These are phyloP conservation scores for Botryotinia calthae DNA, from an alignment of 2,329 filamentous ascomycete species.

Conservation along the genomic window DNA sequence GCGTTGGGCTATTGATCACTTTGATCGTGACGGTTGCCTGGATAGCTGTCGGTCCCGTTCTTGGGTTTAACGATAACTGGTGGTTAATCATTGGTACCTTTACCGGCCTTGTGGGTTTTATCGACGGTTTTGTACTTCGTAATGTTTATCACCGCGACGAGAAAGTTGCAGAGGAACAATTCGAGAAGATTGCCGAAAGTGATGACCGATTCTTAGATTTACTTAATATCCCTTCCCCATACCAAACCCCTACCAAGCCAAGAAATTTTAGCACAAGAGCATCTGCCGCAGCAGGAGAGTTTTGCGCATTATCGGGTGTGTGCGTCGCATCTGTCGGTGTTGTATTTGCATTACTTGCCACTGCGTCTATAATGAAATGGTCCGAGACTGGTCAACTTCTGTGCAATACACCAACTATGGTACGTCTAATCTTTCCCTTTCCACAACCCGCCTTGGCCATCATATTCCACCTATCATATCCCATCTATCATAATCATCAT, in stretches of 20 bases:
- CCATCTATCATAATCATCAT: not conserved
- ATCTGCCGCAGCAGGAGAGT: not conserved
- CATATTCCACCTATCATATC: not conserved
- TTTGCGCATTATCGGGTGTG: not conserved
- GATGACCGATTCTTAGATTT: not conserved
- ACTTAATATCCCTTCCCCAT: not conserved
- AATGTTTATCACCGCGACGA: not conserved
- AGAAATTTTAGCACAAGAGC: not conserved
- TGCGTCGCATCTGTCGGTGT: not conserved
- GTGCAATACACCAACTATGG: constrained; percentile 22
- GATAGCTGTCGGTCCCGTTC: not conserved
- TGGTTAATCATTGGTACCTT: not conserved
- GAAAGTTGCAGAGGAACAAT: not conserved
- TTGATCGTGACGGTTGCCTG: not conserved
- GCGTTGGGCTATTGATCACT: not conserved
- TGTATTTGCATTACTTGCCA: constrained; percentile 35
- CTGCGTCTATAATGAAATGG: constrained; percentile 38
- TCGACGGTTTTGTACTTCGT: constrained; percentile 24
- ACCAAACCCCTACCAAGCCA: not conserved
- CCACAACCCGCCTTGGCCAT: not conserved
- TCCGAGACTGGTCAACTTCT: constrained; percentile 36
- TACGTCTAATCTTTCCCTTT: constrained; percentile 36
- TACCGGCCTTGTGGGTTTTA: not conserved
- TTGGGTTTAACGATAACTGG: not conserved
- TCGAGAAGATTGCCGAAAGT: not conserved